Percentiles rank a stretch among this genome's conserved stretches.
These are phyloP conservation scores for Nicotiana paniculata DNA, from an alignment of 257 asterid species.

Conservation along the genomic window DNA sequence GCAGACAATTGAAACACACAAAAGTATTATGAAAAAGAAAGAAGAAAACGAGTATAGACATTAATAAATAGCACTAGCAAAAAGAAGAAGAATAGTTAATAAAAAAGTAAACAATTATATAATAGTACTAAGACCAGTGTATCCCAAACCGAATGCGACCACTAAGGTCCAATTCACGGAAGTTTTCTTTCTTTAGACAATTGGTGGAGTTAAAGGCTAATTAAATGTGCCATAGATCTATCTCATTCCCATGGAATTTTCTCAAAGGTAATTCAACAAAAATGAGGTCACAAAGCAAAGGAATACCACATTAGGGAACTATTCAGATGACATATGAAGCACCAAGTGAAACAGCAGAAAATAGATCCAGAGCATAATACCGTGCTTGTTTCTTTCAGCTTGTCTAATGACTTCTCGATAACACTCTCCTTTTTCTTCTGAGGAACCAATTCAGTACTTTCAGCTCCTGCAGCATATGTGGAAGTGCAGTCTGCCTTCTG, in stretches of 20 bases:
- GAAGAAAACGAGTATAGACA: neutral
- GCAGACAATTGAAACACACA: neutral
- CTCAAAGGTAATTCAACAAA: neutral
- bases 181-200: conserved; percentile 1
- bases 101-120: neutral
- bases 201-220: neutral
- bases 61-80: neutral
- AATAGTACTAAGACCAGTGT: neutral
- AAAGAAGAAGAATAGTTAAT: neutral
- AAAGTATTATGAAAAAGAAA: neutral
- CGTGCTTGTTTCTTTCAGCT: conserved; percentile 88
- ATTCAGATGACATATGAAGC: neutral
- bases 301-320: neutral
- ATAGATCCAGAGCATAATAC: conserved; percentile 29
- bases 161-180: neutral
- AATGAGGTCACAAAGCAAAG: neutral
- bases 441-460: conserved; percentile 34
- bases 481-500: conserved; percentile 40
- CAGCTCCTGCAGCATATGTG: conserved; percentile 27
- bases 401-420: conserved; percentile 73
- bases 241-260: neutral
- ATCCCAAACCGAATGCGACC: neutral
- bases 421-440: conserved; percentile 62
- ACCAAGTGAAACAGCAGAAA: neutral
- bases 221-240: neutral